These are phyloP conservation scores for Glaciozyma antarctica DNA, from an alignment of 768 basidiomycete genomes.

Conservation along the genomic window DNA sequence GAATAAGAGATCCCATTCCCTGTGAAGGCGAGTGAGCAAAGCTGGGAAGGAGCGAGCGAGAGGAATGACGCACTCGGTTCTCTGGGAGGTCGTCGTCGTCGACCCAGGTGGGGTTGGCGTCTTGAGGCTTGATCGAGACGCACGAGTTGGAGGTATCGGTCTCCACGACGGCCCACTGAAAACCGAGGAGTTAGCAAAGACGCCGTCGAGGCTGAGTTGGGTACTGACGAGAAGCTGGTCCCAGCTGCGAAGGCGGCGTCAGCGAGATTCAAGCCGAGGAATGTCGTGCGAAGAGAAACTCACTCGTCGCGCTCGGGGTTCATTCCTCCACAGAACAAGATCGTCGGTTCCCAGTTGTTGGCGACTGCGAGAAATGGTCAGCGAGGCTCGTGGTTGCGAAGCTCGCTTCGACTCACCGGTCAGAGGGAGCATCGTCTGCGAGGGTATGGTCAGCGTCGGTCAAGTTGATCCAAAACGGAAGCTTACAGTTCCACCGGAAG, in stretches of 20 bases:
- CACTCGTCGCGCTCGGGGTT: constrained; percentile 57
- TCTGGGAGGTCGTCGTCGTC: constrained; percentile 66
- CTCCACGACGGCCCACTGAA: constrained; percentile 21
- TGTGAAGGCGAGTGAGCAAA: not conserved
- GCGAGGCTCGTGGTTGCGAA: too few species aligned
- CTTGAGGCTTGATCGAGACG: constrained; percentile 67
- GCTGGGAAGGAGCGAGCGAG: not conserved
- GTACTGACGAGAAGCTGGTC: not conserved
- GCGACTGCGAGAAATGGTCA: constrained; percentile 34
- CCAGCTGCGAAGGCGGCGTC: not conserved
- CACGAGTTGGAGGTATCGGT: constrained; percentile 47
- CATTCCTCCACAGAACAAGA: constrained; percentile 81
- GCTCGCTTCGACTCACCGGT: constrained; percentile 37
- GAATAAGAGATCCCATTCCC: constrained; percentile 16
- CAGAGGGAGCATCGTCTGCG: constrained; percentile 69
- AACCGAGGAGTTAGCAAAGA: not conserved
- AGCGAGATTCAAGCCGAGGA: not conserved
- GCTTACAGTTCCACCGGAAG: constrained; percentile 59
- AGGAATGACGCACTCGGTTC: constrained; percentile 47
- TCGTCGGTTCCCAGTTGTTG: constrained; percentile 71
- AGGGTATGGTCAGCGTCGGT: too few species aligned
- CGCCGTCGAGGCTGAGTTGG: too few species aligned
- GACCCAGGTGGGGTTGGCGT: constrained; percentile 52
- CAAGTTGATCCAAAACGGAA: too few species aligned
- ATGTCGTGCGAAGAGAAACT: not conserved